Base-by-base conservation (phyloP, 495 filamentous ascomycete genomes). In the Pseudevernia furfuracea region DNA sequence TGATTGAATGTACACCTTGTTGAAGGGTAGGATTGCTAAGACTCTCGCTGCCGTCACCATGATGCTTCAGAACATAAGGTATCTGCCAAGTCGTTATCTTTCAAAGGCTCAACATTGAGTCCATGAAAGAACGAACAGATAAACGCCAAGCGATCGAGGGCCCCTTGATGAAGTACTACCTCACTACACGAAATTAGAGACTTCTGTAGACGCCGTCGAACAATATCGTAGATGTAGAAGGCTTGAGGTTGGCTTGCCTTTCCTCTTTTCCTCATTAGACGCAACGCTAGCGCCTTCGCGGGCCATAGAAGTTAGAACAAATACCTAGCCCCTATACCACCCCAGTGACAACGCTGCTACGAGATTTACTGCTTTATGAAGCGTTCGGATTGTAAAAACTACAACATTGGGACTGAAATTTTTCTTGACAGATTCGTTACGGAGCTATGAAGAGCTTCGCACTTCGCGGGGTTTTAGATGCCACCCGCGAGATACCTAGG, bases 191-290 rank as follows among this genome's bases (percentile, higher is more conserved):
- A 53, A 3, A 1, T 17, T 32, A n/a, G 30, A 34, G 30, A 21
- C 15, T 4, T 8, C 30, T 34, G 15, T 34, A 55, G 30, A 34
- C 28, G 17, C 17, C 17, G 4, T 17, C 17, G 14, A 34, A 21
- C 52, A 36, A 11, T 21, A 9, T 34, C 1, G 25, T 34, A 55
- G 30, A 23, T 17, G 15, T 3, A 34, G 52, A 34, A 34, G 17
- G 30, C 15, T 17, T 55, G 52, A 55, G 28, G 52, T 55, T 55
- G 17, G 17, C 17, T 32, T 15, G 23, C 12, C 43, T 46, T 23
- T 46, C 43, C n/a, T 46, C 43, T 8, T 46, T 28, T n/a, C n/a
- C n/a, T n/a, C n/a, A n/a, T n/a, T 55, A 55, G 52, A 34, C 52
- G 52, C 52, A 32, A 55, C 28, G 15, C 8, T 34, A 55, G 52